These are phyloP conservation scores for Talaromyces albobiverticillius DNA, from an alignment of 2,329 filamentous ascomycete species.

Conservation along the genomic window DNA sequence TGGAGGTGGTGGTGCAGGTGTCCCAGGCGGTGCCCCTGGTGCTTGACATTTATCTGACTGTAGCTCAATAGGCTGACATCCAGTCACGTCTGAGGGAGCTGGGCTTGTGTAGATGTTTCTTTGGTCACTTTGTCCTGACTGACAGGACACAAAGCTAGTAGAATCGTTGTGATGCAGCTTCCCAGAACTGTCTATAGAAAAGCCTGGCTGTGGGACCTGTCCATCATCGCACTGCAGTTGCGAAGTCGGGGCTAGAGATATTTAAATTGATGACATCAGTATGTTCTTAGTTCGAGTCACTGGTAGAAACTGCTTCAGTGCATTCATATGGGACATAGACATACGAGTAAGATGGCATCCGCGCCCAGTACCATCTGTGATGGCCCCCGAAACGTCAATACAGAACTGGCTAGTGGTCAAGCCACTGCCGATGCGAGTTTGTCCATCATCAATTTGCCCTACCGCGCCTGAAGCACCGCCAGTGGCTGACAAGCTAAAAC, in stretches of 20 bases:
- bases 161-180: conserved; percentile 51
- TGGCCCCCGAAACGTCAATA: conserved; percentile 50
- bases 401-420: conserved; percentile 52
- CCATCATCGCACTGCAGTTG: conserved; percentile 62
- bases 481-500: conserved; percentile 53
- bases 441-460: conserved; percentile 61
- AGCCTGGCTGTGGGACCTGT: conserved; percentile 52
- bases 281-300: no score
- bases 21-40: conserved; percentile 1
- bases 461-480: conserved; percentile 53
- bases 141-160: conserved; percentile 59
- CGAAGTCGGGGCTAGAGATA: conserved; percentile 48
- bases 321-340: no score
- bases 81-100: conserved; percentile 28
- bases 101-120: conserved; percentile 42
- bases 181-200: conserved; percentile 55
- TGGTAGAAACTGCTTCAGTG: no score
- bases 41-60: conserved; percentile 36
- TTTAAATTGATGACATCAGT: no score
- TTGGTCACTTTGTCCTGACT: conserved; percentile 45
- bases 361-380: conserved; percentile 56
- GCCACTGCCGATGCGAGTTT: conserved; percentile 56
- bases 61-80: conserved; percentile 33
- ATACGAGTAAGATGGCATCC: conserved; percentile 64
- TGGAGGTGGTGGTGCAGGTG: neutral